Evolutionary conservation across 1,284 basidiomycete genomes (phyloP).

Genomic region (Omphalotus olearius): DNA sequence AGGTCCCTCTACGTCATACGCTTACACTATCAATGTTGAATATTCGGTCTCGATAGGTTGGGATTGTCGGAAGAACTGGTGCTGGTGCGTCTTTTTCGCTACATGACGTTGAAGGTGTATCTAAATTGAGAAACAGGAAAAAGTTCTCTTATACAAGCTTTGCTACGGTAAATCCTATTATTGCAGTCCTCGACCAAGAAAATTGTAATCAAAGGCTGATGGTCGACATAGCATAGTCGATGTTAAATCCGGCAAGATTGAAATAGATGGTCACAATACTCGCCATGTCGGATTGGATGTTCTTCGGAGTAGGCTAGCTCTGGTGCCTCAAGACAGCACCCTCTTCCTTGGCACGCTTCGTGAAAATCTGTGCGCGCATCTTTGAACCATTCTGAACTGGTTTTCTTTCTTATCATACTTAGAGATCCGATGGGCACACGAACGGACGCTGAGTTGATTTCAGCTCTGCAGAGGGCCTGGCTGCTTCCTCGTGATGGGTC

Average conservation of each 20-base stretch:
- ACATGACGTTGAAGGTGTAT: background rate
- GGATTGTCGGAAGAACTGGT: conserved; percentile 73
- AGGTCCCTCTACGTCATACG: conserved; percentile 5
- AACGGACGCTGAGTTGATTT: conserved; percentile 46
- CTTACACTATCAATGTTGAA: background rate
- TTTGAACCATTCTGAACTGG: background rate
- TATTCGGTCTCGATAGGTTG: conserved; percentile 39
- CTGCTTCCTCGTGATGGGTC: conserved; percentile 49
- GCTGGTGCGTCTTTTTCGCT: conserved; percentile 37
- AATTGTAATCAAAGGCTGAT: conserved; percentile 14
- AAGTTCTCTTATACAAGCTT: conserved; percentile 67
- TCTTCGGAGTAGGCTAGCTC: conserved; percentile 58
- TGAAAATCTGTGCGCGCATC: conserved; percentile 54
- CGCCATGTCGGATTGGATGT: conserved; percentile 48
- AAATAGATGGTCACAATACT: conserved; percentile 70
- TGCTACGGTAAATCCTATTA: conserved; percentile 51
- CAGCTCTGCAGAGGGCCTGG: conserved; percentile 54
- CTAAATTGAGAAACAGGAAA: conserved; percentile 43
- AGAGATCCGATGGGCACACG: conserved; percentile 58
- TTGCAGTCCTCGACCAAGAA: background rate
- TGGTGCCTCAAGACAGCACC: conserved; percentile 70
- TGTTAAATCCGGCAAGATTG: conserved; percentile 55
- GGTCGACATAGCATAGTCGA: conserved; percentile 58
- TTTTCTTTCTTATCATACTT: background rate
- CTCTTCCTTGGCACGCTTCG: conserved; percentile 65